These are phyloP conservation scores for Alectoria sarmentosa DNA, from an alignment of 495 filamentous ascomycete genomes.

Conservation along the genomic window DNA sequence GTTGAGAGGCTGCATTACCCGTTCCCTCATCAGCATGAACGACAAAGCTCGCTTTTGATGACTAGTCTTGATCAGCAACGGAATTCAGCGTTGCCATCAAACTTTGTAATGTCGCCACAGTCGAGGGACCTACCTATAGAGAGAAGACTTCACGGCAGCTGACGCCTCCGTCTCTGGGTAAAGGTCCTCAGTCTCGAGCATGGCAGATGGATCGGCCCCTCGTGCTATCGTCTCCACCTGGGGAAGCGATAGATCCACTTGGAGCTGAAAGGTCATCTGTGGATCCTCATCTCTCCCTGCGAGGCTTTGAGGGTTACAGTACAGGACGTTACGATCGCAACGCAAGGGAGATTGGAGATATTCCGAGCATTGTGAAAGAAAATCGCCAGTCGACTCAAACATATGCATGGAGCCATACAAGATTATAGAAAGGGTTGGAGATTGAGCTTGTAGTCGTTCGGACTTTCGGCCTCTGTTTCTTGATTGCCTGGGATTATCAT, in stretches of 20 bases:
- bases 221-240: background rate
- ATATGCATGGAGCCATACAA: slow-evolving; percentile 29
- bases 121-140: slow-evolving; percentile 25
- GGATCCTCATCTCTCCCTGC: slow-evolving; percentile 26
- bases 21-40: slow-evolving; percentile 34
- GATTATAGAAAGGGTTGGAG: slow-evolving; percentile 17
- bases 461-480: background rate
- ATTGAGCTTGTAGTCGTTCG: too few relatives aligned
- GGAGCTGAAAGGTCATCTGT: slow-evolving; percentile 22
- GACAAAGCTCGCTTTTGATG: slow-evolving; percentile 39
- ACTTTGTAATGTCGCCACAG: too few relatives aligned
- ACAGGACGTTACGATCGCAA: slow-evolving; percentile 31
- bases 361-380: slow-evolving; percentile 28
- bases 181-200: slow-evolving; percentile 25
- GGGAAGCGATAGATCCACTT: background rate
- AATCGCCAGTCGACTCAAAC: slow-evolving; percentile 32
- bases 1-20: slow-evolving; percentile 24
- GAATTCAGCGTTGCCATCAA: background rate
- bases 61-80: slow-evolving; percentile 21
- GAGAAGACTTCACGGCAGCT: slow-evolving; percentile 25
- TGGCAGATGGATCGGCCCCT: slow-evolving; percentile 14
- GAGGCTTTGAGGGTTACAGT: slow-evolving; percentile 40
- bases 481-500: background rate
- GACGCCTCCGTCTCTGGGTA: slow-evolving; percentile 26
- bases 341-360: slow-evolving; percentile 36